These are phyloP conservation scores for Gymnopilus junonius DNA, from an alignment of 768 basidiomycete genomes.

Conservation along the genomic window DNA sequence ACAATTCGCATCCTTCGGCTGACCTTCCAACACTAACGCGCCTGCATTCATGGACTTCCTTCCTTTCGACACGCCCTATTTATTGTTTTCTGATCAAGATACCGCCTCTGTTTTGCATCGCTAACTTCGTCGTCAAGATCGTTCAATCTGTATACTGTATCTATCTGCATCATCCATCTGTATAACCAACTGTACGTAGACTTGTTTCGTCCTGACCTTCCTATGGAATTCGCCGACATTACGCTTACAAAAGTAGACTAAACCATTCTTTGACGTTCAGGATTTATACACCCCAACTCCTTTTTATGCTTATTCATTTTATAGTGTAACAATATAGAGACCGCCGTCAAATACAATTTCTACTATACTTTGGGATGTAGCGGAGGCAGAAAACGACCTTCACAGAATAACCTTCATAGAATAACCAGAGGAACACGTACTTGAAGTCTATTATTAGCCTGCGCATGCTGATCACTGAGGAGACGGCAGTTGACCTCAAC, in stretches of 20 bases:
- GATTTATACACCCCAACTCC: background rate
- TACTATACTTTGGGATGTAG: no score
- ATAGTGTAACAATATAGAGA: no score
- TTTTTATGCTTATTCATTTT: background rate
- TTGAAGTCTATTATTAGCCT: no score
- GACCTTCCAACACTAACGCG: background rate
- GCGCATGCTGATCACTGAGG: no score
- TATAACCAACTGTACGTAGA: constrained; percentile 7
- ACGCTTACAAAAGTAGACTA: constrained; percentile 14
- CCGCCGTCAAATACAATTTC: no score
- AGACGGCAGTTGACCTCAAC: no score
- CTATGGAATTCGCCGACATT: no score
- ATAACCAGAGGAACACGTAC: no score
- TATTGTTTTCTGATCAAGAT: background rate
- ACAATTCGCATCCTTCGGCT: background rate
- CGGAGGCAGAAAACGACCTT: no score
- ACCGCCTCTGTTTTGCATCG: background rate
- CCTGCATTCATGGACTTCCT: background rate
- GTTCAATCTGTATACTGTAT: constrained; percentile 10
- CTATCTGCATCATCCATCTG: constrained; percentile 10
- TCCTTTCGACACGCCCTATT: background rate
- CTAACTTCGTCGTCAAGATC: background rate
- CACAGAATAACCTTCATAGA: no score
- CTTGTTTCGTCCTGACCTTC: background rate
- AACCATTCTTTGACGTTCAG: background rate